These are phyloP conservation scores for Hypoxylon sp. DNA, from an alignment of 2,329 filamentous ascomycete genomes.

Conservation along the genomic window DNA sequence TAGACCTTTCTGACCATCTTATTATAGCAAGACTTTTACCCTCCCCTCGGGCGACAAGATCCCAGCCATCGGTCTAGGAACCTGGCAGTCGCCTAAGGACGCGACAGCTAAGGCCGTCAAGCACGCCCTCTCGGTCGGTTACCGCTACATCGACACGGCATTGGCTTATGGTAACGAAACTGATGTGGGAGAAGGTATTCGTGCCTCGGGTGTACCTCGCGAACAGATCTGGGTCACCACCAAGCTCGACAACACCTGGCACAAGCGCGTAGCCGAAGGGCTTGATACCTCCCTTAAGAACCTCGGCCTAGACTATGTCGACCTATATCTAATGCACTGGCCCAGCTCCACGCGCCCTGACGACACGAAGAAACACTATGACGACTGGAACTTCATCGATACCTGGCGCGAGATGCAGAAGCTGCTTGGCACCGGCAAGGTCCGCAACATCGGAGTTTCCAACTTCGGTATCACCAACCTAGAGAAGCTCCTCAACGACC, in stretches of 20 bases:
- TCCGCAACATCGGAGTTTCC: conserved; percentile 85
- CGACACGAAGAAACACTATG: conserved; percentile 76
- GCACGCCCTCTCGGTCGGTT: conserved; percentile 76
- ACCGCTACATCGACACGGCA: conserved; percentile 83
- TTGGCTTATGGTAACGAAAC: conserved; percentile 83
- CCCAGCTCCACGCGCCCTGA: conserved; percentile 74
- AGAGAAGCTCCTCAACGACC: conserved; percentile 80
- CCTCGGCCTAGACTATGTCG: conserved; percentile 75
- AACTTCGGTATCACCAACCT: conserved; percentile 88
- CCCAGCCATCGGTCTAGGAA: conserved; percentile 81
- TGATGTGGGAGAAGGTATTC: conserved; percentile 77
- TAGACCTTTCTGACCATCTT: conserved; percentile 14
- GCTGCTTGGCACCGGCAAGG: conserved; percentile 77
- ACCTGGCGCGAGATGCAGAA: conserved; percentile 83
- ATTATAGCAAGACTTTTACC: conserved; percentile 69
- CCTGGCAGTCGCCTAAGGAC: conserved; percentile 81
- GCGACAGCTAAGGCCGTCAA: conserved; percentile 81
- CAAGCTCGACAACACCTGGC: conserved; percentile 86
- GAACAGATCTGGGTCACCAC: conserved; percentile 80
- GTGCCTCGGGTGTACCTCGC: conserved; percentile 74
- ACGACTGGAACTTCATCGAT: conserved; percentile 86
- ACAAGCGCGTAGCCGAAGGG: conserved; percentile 76
- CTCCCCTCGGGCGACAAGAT: conserved; percentile 85
- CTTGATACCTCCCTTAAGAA: conserved; percentile 72
- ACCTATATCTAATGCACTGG: conserved; percentile 82